These are phyloP conservation scores for Singerocomus inundabilis DNA, from an alignment of 1,284 basidiomycete species.

Conservation along the genomic window DNA sequence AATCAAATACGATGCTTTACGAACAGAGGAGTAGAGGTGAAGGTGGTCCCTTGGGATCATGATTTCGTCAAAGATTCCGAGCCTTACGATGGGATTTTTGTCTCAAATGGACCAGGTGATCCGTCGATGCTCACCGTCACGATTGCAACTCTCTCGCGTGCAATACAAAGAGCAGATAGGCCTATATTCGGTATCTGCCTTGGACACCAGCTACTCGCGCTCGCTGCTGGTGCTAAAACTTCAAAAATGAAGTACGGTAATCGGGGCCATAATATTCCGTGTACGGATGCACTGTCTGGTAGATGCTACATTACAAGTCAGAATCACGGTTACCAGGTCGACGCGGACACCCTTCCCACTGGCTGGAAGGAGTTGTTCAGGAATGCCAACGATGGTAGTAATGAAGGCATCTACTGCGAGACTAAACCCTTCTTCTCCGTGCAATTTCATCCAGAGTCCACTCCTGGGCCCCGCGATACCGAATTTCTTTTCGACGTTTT, in stretches of 20 bases:
- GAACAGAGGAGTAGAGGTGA: conserved; percentile 90
- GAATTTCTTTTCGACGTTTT: conserved; percentile 99
- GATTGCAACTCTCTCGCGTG: conserved; percentile 68
- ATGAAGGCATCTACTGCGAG: conserved; percentile 96
- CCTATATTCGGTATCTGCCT: conserved; percentile 99
- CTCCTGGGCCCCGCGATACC: conserved; percentile 97
- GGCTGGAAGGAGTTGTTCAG: conserved; percentile 95
- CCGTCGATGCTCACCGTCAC: conserved; percentile 84
- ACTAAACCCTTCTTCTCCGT: conserved; percentile 96
- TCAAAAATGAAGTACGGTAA: conserved; percentile 99
- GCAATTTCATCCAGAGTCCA: conserved; percentile 99
- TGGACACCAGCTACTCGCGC: conserved; percentile 94
- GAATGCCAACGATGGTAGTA: conserved; percentile 97
- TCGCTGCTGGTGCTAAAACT: conserved; percentile 92
- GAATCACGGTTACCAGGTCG: conserved; percentile 98
- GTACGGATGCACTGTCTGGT: conserved; percentile 91
- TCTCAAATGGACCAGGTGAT: conserved; percentile 98
- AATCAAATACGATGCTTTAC: conserved; percentile 99
- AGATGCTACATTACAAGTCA: conserved; percentile 99
- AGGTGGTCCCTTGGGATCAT: conserved; percentile 97
- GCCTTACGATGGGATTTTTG: conserved; percentile 92
- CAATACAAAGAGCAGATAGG: conserved; percentile 70
- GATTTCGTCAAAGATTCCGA: conserved; percentile 80
- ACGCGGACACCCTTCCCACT: conserved; percentile 72
- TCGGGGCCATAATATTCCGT: conserved; percentile 98